phyloP scores from a whole-genome alignment of 495 filamentous ascomycete species.

The Oleoguttula mirabilis region DNA sequence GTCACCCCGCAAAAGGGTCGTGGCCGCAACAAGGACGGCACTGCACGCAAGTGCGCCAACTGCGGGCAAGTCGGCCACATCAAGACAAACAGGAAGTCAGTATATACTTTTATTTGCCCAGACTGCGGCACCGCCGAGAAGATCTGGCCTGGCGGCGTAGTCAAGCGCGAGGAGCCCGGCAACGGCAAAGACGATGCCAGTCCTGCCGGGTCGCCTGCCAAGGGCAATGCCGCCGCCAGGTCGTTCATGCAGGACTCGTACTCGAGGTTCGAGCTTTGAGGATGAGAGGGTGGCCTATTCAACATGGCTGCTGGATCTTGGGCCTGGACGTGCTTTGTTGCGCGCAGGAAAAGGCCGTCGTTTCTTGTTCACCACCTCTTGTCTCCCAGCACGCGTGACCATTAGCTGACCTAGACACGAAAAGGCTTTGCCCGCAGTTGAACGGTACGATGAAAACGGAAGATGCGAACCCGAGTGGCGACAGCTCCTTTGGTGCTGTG shows the following conservation, averaged over 20 bases:
- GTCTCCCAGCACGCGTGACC: background rate
- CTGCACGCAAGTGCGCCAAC: slow-evolving; percentile 90
- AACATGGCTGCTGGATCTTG: too few relatives aligned
- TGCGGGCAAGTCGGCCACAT: slow-evolving; percentile 94
- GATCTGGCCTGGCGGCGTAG: background rate
- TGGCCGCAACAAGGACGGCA: slow-evolving; percentile 38
- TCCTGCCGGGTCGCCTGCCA: background rate
- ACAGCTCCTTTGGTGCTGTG: slow-evolving; percentile 34
- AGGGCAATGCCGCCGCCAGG: background rate
- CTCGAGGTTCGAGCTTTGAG: slow-evolving; percentile 2
- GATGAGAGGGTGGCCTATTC: background rate
- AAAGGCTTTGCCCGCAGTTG: slow-evolving; percentile 76
- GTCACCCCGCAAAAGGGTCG: slow-evolving; percentile 13
- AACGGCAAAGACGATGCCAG: background rate
- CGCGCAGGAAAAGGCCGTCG: background rate
- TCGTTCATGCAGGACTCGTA: background rate
- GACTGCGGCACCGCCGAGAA: slow-evolving; percentile 2
- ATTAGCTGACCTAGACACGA: slow-evolving; percentile 7
- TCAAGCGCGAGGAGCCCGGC: background rate
- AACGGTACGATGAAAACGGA: slow-evolving; percentile 73
- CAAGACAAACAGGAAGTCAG: slow-evolving; percentile 96
- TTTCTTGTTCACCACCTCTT: slow-evolving; percentile 1
- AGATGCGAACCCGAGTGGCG: slow-evolving; percentile 34
- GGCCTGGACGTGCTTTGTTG: too few relatives aligned
- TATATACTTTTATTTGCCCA: slow-evolving; percentile 15